Percentiles rank a stretch among this genome's conserved stretches.
phyloP scores from a whole-genome alignment of 2,329 filamentous ascomycete genomes.

The Diaporthe helianthi region DNA sequence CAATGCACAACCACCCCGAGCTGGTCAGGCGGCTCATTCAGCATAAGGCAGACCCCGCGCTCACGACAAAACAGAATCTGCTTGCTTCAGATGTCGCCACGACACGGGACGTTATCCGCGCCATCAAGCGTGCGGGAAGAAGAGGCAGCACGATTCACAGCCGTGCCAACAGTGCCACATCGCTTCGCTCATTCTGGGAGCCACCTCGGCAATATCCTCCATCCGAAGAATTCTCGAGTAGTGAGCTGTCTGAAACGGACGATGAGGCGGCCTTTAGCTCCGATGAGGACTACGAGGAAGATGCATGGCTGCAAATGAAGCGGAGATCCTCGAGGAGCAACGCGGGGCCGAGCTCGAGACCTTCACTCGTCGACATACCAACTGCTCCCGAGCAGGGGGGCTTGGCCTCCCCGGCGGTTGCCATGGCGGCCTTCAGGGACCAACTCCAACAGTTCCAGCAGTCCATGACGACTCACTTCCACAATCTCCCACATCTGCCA shows the following conservation, averaged over 20 bases:
- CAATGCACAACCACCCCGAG: constrained; percentile 76
- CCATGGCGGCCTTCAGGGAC: constrained; percentile 75
- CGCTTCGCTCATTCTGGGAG: constrained; percentile 72
- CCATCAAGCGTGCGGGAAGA: constrained; percentile 66
- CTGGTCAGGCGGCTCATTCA: constrained; percentile 79
- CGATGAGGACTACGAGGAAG: constrained; percentile 51
- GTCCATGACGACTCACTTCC: constrained; percentile 69
- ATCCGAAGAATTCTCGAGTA: constrained; percentile 54
- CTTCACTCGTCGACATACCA: constrained; percentile 37
- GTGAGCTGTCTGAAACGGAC: constrained; percentile 53
- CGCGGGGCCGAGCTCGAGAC: constrained; percentile 34
- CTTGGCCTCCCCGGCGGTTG: constrained; percentile 63
- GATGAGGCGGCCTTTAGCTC: constrained; percentile 50
- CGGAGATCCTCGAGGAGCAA: constrained; percentile 40
- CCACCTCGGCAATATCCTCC: constrained; percentile 50
- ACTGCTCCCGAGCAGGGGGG: constrained; percentile 44
- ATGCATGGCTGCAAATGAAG: constrained; percentile 49
- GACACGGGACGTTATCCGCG: constrained; percentile 68
- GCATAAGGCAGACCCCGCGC: constrained; percentile 73
- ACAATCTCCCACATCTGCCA: constrained; percentile 66
- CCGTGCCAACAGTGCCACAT: constrained; percentile 71
- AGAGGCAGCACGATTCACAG: constrained; percentile 68
- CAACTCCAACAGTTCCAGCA: constrained; percentile 81
- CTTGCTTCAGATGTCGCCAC: constrained; percentile 75
- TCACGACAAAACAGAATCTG: constrained; percentile 73